phyloP scores from a whole-genome alignment of 208 protist species.

The Tritrichomonas musculus region DNA sequence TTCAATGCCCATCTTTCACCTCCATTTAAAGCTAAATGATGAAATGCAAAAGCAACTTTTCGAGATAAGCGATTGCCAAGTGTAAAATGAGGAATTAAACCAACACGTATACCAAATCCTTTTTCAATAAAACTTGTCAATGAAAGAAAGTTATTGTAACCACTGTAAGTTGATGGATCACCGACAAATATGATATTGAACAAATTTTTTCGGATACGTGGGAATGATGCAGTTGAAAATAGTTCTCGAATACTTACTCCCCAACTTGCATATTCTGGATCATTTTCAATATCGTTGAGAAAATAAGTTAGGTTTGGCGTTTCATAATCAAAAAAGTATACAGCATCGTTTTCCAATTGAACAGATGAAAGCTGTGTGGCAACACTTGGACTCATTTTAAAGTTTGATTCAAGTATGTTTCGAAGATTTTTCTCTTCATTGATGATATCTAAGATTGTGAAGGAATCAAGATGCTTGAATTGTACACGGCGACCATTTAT shows the following conservation, averaged over 20 bases:
- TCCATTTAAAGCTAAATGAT: neutral
- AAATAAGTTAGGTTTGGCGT: neutral
- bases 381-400: neutral
- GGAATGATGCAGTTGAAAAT: neutral
- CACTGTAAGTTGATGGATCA: neutral
- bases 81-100: neutral
- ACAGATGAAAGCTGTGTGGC: neutral
- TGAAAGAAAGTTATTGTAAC: neutral
- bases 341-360: neutral
- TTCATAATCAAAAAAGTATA: neutral
- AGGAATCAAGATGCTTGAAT: neutral
- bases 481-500: neutral
- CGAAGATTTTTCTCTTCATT: neutral
- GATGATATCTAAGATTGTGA: constrained; percentile 4
- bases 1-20: neutral
- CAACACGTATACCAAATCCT: neutral
- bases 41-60: neutral
- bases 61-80: neutral
- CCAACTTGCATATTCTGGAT: neutral
- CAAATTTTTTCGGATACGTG: neutral
- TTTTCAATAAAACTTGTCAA: neutral
- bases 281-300: neutral
- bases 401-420: neutral
- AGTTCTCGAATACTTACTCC: neutral
- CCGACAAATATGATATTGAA: neutral